Conservation (phyloP, 2,329 filamentous ascomycete species). For the Hypoxylon sp. region DNA sequence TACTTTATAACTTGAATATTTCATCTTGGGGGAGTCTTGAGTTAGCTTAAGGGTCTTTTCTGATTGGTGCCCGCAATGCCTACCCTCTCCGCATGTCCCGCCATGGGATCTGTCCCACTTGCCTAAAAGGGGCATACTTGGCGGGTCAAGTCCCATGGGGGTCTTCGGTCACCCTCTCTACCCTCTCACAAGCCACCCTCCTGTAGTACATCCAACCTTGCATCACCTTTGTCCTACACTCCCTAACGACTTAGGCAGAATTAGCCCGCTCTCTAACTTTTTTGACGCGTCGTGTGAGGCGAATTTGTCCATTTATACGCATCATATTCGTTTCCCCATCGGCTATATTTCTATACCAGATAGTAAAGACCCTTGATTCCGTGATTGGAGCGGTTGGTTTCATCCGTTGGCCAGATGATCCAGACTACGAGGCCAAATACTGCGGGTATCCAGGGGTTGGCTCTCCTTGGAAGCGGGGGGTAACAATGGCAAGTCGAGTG, state of each 20-base stretch:
- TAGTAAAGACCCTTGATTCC: background rate
- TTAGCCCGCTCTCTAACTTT: conserved; percentile 13
- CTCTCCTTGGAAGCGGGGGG: conserved; percentile 31
- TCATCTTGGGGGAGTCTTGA: background rate
- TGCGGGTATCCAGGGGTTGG: conserved; percentile 19
- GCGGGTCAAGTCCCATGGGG: conserved; percentile 33
- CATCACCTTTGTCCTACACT: conserved; percentile 40
- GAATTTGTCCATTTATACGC: conserved; percentile 14
- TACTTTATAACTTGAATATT: conserved; percentile 13
- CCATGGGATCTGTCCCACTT: conserved; percentile 38
- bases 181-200: conserved; percentile 3
- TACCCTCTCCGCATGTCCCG: conserved; percentile 34
- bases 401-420: conserved; percentile 34
- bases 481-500: conserved; percentile 16
- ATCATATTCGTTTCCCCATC: conserved; percentile 16
- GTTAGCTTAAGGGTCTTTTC: background rate
- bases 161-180: conserved; percentile 13
- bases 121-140: conserved; percentile 26
- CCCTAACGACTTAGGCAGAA: conserved; percentile 41
- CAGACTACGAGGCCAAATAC: conserved; percentile 14
- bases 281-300: conserved; percentile 21
- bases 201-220: conserved; percentile 13
- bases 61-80: conserved; percentile 46
- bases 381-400: conserved; percentile 42
- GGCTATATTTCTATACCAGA: conserved; percentile 40